Conservation (phyloP, 2,329 filamentous ascomycete species). For the Diaporthe citrichinensis region DNA sequence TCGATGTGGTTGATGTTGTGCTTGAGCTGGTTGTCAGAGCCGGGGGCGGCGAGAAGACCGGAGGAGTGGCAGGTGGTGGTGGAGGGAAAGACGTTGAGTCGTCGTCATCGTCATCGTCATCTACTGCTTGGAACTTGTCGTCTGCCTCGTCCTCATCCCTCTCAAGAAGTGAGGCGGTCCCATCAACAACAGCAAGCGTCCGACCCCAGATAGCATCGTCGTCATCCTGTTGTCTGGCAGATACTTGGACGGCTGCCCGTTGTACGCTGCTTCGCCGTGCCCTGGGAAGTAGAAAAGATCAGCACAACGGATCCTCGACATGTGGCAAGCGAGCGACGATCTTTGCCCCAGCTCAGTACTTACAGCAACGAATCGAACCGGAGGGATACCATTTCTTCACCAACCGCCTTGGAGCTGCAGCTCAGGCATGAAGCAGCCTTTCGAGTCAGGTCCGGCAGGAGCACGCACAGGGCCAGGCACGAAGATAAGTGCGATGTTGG, state of each 20-base stretch:
- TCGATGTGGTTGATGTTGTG: background rate
- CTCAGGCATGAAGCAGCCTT: slow-evolving; percentile 24
- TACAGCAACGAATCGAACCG: slow-evolving; percentile 27
- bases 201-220: background rate
- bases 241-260: background rate
- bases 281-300: background rate
- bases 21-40: slow-evolving; percentile 3
- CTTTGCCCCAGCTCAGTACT: background rate
- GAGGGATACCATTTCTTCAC: slow-evolving; percentile 31
- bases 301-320: slow-evolving; percentile 10
- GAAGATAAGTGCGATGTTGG: background rate
- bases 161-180: background rate
- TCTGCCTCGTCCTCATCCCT: slow-evolving; percentile 19
- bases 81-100: background rate
- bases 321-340: background rate
- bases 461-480: slow-evolving; percentile 2
- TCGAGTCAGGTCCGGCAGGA: slow-evolving; percentile 23
- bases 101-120: slow-evolving; percentile 15
- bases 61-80: background rate
- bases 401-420: slow-evolving; percentile 20
- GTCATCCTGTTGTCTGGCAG: slow-evolving; percentile 2
- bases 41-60: background rate
- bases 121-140: background rate
- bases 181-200: background rate
- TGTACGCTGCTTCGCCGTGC: slow-evolving; percentile 4